A percentile compares a stretch with the other conserved stretches of the same genome.
phyloP scores from a whole-genome alignment of 2,329 filamentous ascomycete genomes.

The Aspergillus pseudoterreus region DNA sequence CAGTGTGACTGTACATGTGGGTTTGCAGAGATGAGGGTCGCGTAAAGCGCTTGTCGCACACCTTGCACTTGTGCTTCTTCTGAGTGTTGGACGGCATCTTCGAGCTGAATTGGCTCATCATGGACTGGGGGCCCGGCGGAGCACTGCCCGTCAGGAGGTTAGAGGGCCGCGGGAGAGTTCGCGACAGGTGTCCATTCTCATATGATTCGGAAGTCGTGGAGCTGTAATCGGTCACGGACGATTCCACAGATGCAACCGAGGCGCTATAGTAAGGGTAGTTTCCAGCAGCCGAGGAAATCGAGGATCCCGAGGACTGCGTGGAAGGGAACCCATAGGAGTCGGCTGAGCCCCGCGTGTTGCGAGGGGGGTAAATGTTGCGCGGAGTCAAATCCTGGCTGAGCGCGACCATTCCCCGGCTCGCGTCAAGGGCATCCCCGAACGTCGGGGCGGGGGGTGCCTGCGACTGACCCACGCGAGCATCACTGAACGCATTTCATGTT shows the following conservation, averaged over 20 bases:
- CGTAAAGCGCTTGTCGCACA: conserved; percentile 97
- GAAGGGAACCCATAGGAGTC: conserved; percentile 92
- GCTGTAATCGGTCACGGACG: conserved; percentile 87
- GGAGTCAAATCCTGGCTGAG: conserved; percentile 91
- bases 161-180: conserved; percentile 78
- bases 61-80: conserved; percentile 99
- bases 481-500: conserved; percentile 21
- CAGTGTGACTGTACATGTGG: conserved; percentile 98
- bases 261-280: conserved; percentile 84
- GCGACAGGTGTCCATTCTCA: conserved; percentile 66
- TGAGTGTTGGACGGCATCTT: conserved; percentile 93
- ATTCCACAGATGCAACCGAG: conserved; percentile 65
- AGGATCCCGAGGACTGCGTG: conserved; percentile 86
- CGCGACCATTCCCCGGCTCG: conserved; percentile 88
- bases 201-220: conserved; percentile 80
- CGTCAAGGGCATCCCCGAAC: conserved; percentile 86
- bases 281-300: conserved; percentile 71
- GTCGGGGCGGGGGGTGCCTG: conserved; percentile 59
- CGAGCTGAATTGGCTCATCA: conserved; percentile 98
- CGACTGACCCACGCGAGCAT: conserved; percentile 33
- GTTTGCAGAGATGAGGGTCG: conserved; percentile 91
- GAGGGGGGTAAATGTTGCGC: conserved; percentile 77
- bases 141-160: conserved; percentile 59
- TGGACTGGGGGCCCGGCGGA: conserved; percentile 84
- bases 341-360: conserved; percentile 64